A percentile compares a stretch with the other conserved stretches of the same genome.
Conservation (phyloP, 306 rosid species). For the Gynostemma pentaphyllum region DNA sequence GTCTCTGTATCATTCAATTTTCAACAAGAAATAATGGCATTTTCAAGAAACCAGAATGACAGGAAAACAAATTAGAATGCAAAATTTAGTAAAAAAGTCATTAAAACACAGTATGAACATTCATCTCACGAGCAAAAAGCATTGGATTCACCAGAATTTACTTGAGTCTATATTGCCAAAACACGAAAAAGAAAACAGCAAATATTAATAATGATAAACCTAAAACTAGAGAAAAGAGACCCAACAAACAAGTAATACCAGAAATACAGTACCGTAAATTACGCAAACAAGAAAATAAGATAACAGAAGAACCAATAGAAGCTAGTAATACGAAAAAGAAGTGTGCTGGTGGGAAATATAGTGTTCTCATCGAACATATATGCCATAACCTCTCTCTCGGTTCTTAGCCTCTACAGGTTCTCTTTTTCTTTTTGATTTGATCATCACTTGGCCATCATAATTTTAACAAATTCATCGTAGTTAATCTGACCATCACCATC, state of each 20-base stretch:
- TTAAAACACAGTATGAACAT: not conserved
- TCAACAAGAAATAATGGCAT: too few relatives aligned
- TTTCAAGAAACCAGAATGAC: not conserved
- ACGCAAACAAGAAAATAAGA: constrained; percentile 34
- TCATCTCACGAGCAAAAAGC: not conserved
- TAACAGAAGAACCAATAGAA: constrained; percentile 33
- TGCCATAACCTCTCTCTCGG: constrained; percentile 3
- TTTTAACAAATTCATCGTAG: constrained; percentile 77
- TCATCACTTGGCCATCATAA: constrained; percentile 79
- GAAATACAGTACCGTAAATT: constrained; percentile 37
- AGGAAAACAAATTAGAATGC: not conserved
- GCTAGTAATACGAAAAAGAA: constrained; percentile 37
- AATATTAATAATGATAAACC: constrained; percentile 5
- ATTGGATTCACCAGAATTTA: constrained; percentile 5
- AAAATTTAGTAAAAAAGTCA: not conserved
- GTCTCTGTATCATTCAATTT: too few relatives aligned
- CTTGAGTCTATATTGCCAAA: not conserved
- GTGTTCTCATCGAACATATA: constrained; percentile 5
- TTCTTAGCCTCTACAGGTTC: constrained; percentile 1
- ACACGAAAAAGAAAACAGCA: constrained; percentile 4
- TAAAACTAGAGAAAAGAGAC: constrained; percentile 5
- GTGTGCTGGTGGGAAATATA: not conserved
- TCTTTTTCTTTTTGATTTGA: not conserved
- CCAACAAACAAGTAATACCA: constrained; percentile 42
- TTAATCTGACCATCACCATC: constrained; percentile 79